Evolutionary conservation across 768 basidiomycete genomes (phyloP), one percentile per base, ranked within the genome.

Genomic region (Lepiota brunneoincarnata): DNA sequence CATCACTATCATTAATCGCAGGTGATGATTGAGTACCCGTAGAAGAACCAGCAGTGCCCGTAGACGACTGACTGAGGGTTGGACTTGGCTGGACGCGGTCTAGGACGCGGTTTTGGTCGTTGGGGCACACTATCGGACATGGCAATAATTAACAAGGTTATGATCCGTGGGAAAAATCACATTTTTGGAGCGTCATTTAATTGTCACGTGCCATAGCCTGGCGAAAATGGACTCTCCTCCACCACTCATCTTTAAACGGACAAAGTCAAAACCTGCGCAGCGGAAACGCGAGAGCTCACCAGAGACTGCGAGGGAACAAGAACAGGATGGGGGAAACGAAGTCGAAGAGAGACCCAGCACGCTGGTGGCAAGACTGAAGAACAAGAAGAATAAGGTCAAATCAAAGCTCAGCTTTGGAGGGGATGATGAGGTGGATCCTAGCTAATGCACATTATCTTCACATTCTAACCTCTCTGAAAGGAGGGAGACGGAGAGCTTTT

Each of bases 401-500:
- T 79, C 87, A 3, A 77, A 77, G 51, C 74, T 93, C 51, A 93
- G 91, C 65, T 93, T 93, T 69, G 91, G 90, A 5, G 87, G 71
- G 52, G 77, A 75, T 35, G 76, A 81, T 37, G 88, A 87, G 76
- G 87, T 88, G 59, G 42, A 72, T 63, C 56, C 65, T 54, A 42
- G 55, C 57, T 47, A 59, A 38, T 47, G 21, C 38, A 20, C 17
- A 15, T 7, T 42, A 11, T 21, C 14, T 18, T n/a, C 43, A 54
- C 55, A 51, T 14, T 37, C 23, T 61, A 66, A 57, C 71, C 36
- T 42, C 35, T 43, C 51, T 49, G 38, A 24, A 47, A 89, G 84
- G 79, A 79, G 61, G 77, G 74, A 10, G 78, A 77, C 36, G 82
- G 76, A 6, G 85, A 90, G 54, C 73, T 78, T 0, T 92, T 93